Base-by-base conservation (phyloP, 2,329 filamentous ascomycete species). In the Amphichorda felina region DNA sequence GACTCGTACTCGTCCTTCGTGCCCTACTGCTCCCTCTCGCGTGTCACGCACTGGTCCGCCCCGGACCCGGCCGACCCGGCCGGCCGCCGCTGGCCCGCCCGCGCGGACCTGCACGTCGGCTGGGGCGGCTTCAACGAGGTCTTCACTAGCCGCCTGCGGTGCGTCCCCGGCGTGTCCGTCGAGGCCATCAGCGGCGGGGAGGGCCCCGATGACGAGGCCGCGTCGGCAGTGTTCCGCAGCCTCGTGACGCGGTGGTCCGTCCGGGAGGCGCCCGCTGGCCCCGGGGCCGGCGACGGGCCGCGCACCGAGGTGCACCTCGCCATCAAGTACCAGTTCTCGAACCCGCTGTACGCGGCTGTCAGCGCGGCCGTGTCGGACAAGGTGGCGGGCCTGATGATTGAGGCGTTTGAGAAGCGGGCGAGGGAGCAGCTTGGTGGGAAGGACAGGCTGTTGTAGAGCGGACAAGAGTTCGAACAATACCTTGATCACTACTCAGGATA, bases 381-480 rank as follows among this genome's bases (percentile, higher is more conserved):
- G 59, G 77, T 95, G 43, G 89, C 86, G 2, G 78, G 76, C 4
- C 68, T 82, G 43, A 94, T 98, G 87, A 82, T 96, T 44, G 79
- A 84, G 55, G 89, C 91, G 1, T 98, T 98, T 63, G 88, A 95
- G 63, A 73, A 75, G 57, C 70, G 83, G 50, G 87, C 91, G 5
- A 65, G 64, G 51, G 63, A 72, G 48, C 50, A 49, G 35, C 41
- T 60, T 6, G 45, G 42, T 3, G n/a, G 28, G 27, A 17, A 21
- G 25, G 16, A 18, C n/a, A n/a, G n/a, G n/a, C n/a, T n/a, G n/a
- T n/a, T n/a, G n/a, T n/a, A n/a, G n/a, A n/a, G n/a, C n/a, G n/a
- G 21, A 4, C 8, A 32, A n/a, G n/a, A n/a, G n/a, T n/a, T n/a
- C n/a, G n/a, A n/a, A n/a, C n/a, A n/a, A n/a, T n/a, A n/a, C n/a